Evolutionary conservation across 371 early-diverging fungal genomes (phyloP), one percentile per base, ranked within the genome.

Genomic region (Choanephora cucurbitarum): DNA sequence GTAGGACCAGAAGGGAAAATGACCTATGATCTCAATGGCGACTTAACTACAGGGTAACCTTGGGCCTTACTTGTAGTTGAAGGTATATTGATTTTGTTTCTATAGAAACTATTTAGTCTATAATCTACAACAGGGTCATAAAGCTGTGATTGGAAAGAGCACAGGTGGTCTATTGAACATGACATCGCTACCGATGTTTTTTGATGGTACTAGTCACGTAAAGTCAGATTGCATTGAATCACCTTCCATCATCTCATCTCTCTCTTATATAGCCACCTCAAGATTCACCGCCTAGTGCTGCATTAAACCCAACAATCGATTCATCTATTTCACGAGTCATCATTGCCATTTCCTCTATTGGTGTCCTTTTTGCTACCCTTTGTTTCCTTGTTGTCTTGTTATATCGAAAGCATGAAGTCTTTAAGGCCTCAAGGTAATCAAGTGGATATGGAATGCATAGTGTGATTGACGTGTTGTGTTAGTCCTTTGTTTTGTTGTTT

Each of bases 381-480:
- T 66, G 71, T 17, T 73, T 79, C 44, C 17, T 62, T 19, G 28
- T 79, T 8, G 79, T 79, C 5, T 52, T 75, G 11, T 24, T 57
- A 0, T 67, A 67, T 57, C 62, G 80, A 3, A 70, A 82, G 40
- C 66, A 80, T 31, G 73, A 77, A 23, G 75, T 82, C 1, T 82
- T 84, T 39, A 84, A 84, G 43, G 82, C 80, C 1, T 76, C 82
- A 19, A 83, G 83, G 83, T 76, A n/a, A n/a, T n/a, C n/a, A 82
- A 56, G 32, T 32, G 32, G 32, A 10, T 6, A 11, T 0, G 11
- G 7, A 9, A 32, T 13, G 41, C 24, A 41, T 21, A 32, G 15
- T 10, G 39, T 32, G 6, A 32, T 34, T 23, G 7, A 10, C 17
- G 19, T 18, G 28, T 19, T n/a, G 19, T 4, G 7, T 15, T 53